Evolutionary conservation across 768 basidiomycete species (phyloP).

Genomic region (Leccinum subtestaceum): DNA sequence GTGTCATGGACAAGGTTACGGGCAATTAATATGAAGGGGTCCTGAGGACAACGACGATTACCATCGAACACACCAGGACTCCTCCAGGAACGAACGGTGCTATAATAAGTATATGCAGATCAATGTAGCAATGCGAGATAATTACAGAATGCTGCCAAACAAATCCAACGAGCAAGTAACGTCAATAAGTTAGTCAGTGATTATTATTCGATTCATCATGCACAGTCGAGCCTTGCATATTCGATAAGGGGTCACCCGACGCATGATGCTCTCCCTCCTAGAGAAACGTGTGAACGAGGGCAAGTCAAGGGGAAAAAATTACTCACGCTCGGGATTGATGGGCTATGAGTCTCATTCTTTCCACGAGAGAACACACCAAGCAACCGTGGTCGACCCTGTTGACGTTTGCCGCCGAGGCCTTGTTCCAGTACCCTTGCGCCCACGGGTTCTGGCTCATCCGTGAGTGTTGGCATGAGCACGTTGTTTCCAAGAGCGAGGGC

Average conservation of each 20-base stretch:
- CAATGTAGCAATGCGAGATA: neutral
- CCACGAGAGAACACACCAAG: conserved; percentile 30
- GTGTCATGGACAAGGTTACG: neutral
- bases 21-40: neutral
- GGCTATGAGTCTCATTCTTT: conserved; percentile 12
- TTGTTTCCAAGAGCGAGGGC: neutral
- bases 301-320: neutral
- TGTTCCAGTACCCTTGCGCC: conserved; percentile 18
- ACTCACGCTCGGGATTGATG: conserved; percentile 15
- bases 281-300: neutral
- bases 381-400: conserved; percentile 30
- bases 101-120: neutral
- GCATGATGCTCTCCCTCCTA: conserved; percentile 7
- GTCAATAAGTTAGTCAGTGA: conserved; percentile 7
- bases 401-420: conserved; percentile 12
- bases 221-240: conserved; percentile 2
- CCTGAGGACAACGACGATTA: neutral
- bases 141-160: neutral
- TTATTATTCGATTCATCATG: conserved; percentile 4
- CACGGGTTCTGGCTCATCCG: conserved; percentile 43
- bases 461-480: conserved; percentile 34
- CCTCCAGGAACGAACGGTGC: neutral
- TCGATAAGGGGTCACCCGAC: conserved; percentile 1
- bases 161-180: neutral
- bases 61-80: neutral